Evolutionary conservation across 306 rosid genomes (phyloP), one percentile per base, ranked within the genome.

Genomic region (Glycyrrhiza uralensis): DNA sequence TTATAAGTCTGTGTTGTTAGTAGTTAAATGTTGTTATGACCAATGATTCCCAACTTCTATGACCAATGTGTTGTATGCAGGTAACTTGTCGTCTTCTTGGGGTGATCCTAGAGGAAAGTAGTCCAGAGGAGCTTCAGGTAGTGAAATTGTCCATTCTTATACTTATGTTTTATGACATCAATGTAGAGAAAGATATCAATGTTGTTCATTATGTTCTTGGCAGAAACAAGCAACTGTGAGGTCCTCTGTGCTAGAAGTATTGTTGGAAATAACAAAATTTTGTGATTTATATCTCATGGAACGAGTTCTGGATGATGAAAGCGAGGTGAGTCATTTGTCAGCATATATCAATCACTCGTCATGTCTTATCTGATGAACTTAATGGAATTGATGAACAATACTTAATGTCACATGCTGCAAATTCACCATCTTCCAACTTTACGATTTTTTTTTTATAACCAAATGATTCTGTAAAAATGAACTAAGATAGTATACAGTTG

Each of bases 211-310:
- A 14, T 80, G 80, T 69, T 75, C 41, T 28, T 83, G 79, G 75
- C 92, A 91, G 99, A 84, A 85, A 71, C 92, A 82, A 84, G 97
- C 81, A 38, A 89, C 96, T 10, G 96, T 94, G 74, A 88, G 70
- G 84, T 79, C 93, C 76, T 85, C 99, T 32, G 96, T 86, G 83
- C 79, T 94, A 64, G 97, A 89, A 85, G 86, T 89, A 6, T 85
- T 94, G 58, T 69, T 89, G 88, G 99, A 91, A 78, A 82, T 94
- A 65, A 91, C 97, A 7, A 94, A 91, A 52, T 85, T 52, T 76
- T 94, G 99, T 33, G 97, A 94, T 85, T 78, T 94, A 74, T 94
- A 94, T 82, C 89, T 94, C 79, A 94, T 94, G 99, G 97, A 94
- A 79, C 89, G 86, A 55, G 95, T 91, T 82, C 49, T 91, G 65